These are phyloP conservation scores for Aspergillus texensis DNA, from an alignment of 2,329 filamentous ascomycete species.

Conservation along the genomic window DNA sequence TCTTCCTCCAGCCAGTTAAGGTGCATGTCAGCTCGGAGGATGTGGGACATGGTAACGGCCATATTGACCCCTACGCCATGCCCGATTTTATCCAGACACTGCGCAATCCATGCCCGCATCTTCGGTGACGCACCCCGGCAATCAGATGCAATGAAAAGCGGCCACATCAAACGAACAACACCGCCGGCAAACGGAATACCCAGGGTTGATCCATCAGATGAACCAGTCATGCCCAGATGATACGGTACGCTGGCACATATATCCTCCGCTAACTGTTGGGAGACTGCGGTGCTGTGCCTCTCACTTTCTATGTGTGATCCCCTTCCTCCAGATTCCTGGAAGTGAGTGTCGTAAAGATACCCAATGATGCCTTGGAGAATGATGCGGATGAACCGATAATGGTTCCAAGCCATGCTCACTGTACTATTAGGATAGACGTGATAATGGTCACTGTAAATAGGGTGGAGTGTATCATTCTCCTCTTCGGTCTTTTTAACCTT, in stretches of 20 bases:
- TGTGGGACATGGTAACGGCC: not conserved
- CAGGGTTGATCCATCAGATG: slow-evolving; percentile 7
- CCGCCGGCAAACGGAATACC: slow-evolving; percentile 7
- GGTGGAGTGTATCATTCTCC: not conserved
- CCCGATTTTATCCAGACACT: slow-evolving; percentile 11
- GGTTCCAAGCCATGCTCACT: slow-evolving; percentile 25
- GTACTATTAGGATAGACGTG: slow-evolving; percentile 23
- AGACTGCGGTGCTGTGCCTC: slow-evolving; percentile 3
- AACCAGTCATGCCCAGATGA: slow-evolving; percentile 10
- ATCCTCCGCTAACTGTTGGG: slow-evolving; percentile 17
- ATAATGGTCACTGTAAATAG: slow-evolving; percentile 18
- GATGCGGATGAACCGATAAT: slow-evolving; percentile 27
- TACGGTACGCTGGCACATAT: slow-evolving; percentile 24
- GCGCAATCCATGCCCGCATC: slow-evolving; percentile 4
- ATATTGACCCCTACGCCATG: not conserved
- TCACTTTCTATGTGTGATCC: slow-evolving; percentile 5
- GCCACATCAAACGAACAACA: slow-evolving; percentile 19
- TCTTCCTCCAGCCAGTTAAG: not conserved
- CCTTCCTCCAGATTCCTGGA: not conserved
- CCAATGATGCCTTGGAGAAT: slow-evolving; percentile 18
- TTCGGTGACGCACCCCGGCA: not conserved
- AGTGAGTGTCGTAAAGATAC: not conserved
- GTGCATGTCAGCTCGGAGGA: not conserved
- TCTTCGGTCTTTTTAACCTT: not conserved
- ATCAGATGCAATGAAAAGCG: slow-evolving; percentile 22